phyloP scores from a whole-genome alignment of 73 alveolate species.

The Paramecium caudatum region DNA sequence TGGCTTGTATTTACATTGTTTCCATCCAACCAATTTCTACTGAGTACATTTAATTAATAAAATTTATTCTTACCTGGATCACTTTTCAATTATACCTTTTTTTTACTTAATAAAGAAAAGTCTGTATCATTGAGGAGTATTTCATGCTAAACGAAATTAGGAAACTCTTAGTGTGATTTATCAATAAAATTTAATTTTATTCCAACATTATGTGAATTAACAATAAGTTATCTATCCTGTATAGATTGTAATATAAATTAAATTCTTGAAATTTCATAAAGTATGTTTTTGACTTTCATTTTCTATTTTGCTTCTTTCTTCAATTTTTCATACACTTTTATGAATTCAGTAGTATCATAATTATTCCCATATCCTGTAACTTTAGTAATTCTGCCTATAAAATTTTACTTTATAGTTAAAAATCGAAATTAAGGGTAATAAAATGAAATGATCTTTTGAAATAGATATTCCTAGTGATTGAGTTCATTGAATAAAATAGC shows the following conservation, averaged over 20 bases:
- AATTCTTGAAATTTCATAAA: constrained; percentile 13
- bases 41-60: neutral
- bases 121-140: neutral
- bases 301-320: neutral
- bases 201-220: constrained; percentile 20
- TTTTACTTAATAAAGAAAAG: neutral
- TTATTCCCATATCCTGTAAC: constrained; percentile 22
- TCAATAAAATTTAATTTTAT: neutral
- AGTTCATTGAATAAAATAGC: constrained; percentile 28
- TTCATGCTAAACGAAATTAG: constrained; percentile 1
- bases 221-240: neutral
- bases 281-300: neutral
- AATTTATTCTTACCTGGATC: constrained; percentile 44
- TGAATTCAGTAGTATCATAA: constrained; percentile 2
- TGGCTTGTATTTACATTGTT: neutral
- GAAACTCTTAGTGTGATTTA: neutral
- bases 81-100: neutral
- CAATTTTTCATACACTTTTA: neutral
- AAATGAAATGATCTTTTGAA: neutral
- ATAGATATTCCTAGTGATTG: constrained; percentile 11
- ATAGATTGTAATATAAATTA: constrained; percentile 10
- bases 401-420: neutral
- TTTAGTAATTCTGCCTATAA: neutral
- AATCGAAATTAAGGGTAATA: constrained; percentile 22
- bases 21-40: neutral